Evolutionary conservation across 2,329 filamentous ascomycete species (phyloP), one percentile per base, ranked within the genome.

Genomic region (Stemphylium lycopersici): DNA sequence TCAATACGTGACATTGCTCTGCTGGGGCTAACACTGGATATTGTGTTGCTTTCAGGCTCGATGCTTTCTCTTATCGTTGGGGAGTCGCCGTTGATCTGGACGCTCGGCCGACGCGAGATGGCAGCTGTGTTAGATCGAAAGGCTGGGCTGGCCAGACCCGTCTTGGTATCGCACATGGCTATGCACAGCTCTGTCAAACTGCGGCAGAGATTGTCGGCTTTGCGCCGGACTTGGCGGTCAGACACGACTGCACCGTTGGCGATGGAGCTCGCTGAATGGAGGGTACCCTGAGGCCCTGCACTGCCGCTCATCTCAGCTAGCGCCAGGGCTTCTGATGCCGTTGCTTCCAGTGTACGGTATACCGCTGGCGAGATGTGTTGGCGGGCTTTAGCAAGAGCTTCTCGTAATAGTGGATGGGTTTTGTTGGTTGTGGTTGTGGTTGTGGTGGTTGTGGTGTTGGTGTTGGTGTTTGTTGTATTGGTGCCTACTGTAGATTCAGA

Each of bases 101-200:
- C 64, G 37, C 71, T 75, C 5, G 71, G 66, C n/a, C 71, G 65
- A 26, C 73, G 71, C n/a, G 66, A 65, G 16, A 59, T 58, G 3
- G 61, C 46, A 31, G 62, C 57, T 26, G 65, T 57, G n/a, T 62
- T 61, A 0, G 62, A 59, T 49, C 71, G 56, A 24, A 72, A 48
- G 2, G 70, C 71, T 7, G 73, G 70, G 41, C 72, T 74, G 38
- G 65, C 50, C 11, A 71, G 44, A 41, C 48, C 63, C 29, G 63
- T 47, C 45, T 75, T 75, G 26, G 55, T 67, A 22, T 81, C 79
- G 59, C 76, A 79, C 12, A 99, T 79, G 0, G 92, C 90, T 51
- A 99, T 84, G 70, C 91, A 96, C 6, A 99, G 81, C 74, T 99
- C 95, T 0, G 93, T 98, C 61, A 99, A 78, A 68, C 90, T 95